Evolutionary conservation across 306 rosid genomes (phyloP).

Genomic region (Vachellia pachyceras): DNA sequence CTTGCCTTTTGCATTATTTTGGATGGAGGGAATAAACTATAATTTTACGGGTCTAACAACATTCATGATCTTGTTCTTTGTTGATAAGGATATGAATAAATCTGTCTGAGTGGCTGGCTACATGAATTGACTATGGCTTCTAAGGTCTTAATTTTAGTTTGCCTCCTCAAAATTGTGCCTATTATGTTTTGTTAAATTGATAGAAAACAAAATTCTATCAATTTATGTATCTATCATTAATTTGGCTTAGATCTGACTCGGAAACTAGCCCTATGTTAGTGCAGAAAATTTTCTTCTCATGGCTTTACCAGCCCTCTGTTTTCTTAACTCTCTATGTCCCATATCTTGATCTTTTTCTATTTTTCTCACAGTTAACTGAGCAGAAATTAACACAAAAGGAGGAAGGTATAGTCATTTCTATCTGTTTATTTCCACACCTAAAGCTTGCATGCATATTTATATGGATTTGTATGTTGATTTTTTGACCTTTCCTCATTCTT

Average conservation of each 20-base stretch:
- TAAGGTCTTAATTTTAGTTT: conserved; percentile 14
- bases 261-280: neutral
- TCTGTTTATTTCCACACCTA: conserved; percentile 10
- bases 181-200: conserved; percentile 14
- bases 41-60: neutral
- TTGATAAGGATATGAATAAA: conserved; percentile 1
- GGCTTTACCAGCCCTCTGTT: neutral
- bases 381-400: conserved; percentile 69
- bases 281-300: neutral
- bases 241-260: neutral
- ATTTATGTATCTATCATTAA: neutral
- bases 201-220: neutral
- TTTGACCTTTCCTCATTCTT: conserved; percentile 43
- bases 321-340: neutral
- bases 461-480: conserved; percentile 29
- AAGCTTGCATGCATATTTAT: conserved; percentile 23
- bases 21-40: neutral
- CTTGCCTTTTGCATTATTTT: neutral
- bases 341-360: conserved; percentile 17
- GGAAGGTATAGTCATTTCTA: conserved; percentile 62
- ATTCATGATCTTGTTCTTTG: conserved; percentile 10
- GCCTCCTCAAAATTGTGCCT: neutral
- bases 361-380: conserved; percentile 71
- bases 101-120: conserved; percentile 24
- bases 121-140: conserved; percentile 14